Evolutionary conservation across 257 asterid genomes (phyloP), one percentile per base, ranked within the genome.

Genomic region (Jacaranda copaia): DNA sequence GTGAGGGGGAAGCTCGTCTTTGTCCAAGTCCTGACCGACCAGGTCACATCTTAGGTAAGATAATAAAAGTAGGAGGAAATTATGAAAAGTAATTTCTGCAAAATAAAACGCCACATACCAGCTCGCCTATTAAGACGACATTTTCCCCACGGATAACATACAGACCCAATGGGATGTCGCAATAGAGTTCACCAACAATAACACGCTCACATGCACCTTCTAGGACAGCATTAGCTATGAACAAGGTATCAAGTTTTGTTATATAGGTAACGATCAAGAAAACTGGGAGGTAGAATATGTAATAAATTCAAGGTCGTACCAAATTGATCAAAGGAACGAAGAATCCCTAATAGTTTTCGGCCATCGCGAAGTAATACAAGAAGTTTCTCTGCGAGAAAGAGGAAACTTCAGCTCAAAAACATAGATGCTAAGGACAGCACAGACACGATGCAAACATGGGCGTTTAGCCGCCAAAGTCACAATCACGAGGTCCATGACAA

Each of bases 121-220:
- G 93, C 79, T 96, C 99, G 75, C 99, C 99, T 7, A 96, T 93
- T 77, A 96, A 86, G 73, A 93, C 98, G 49, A 93, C 99, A 74
- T 93, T 96, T 80, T 96, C 99, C 71, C 99, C 98, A 55, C 99
- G 96, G 78, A 96, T 96, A 20, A 96, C 88, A 64, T 96, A 96
- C 18, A 96, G 84, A 70, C 99, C 99, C 85, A 96, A 82, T 45
- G 96, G 97, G 80, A 96, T 85, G 84, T 96, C 99, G 74, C 97
- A 93, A 80, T 87, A 96, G 15, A 88, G 88, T 48, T 91, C 91
- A 40, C 98, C 99, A 60, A 93, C 98, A 83, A 96, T 96, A 46
- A 88, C 93, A 76, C 97, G 97, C 77, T 96, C 97, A 59, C 97
- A 91, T 16, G 99, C 96, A 62, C 95, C 93, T 89, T 96, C 98